Base-by-base conservation (phyloP, 2,329 filamentous ascomycete species). In the Curvularia verruculosa region DNA sequence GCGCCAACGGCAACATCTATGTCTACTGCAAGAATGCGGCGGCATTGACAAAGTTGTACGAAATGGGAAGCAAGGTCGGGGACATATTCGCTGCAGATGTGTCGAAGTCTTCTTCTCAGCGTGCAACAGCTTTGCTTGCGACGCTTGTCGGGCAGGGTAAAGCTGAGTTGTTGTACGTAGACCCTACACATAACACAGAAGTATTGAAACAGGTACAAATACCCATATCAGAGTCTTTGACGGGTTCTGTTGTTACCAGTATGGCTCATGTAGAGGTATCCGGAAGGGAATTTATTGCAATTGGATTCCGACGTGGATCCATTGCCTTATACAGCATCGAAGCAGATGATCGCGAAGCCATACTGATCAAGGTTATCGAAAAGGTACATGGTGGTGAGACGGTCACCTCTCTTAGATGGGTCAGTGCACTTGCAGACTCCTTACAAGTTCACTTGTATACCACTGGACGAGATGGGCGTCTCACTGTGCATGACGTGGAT, bases 401-500 rank as follows among this genome's bases (percentile, higher is more conserved):
- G 7, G 85, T 96, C 41, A 94, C 90, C 2, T 82, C 83, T 36
- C 84, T 96, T 10, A 46, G 52, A 18, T 79, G 73, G 70, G 3
- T 63, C 3, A 45, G 63, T 7, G 62, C 52, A 13, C n/a, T 29
- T 66, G 86, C 1, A 15, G 18, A 78, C 79, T 63, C 66, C 52
- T 49, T 66, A 29, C 58, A 63, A 52, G 68, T 76, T 19, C 82
- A 85, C 55, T 81, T 96, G 40, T 76, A 94, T 13, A 88, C 89
- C 0, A 91, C 89, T 3, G 89, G 89, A 37, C 85, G 92, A 52
- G 90, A 96, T 72, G 91, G 92, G 2, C 86, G 82, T 48, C 92
- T 89, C 65, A 85, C 89, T 37, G 85, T 94, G 47, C 91, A 85
- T 50, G 31, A 56, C 34, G 52, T 80, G 5, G 57, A 79, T 5